Base-by-base conservation (phyloP, 768 basidiomycete genomes). In the Naematelia encephala region DNA sequence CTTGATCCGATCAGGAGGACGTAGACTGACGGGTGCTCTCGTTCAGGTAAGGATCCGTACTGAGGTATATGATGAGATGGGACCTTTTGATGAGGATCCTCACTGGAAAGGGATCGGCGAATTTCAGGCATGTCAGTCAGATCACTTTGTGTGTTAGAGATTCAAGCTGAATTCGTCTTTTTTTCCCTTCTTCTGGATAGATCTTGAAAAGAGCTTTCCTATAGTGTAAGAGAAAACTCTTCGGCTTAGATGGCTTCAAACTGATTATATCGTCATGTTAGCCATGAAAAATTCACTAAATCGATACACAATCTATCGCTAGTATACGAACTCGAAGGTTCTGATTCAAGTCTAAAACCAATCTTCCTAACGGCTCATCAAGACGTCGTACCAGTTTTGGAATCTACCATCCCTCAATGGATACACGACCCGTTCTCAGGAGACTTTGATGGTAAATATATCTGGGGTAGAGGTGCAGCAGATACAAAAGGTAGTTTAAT, bases 391-490 rank as follows among this genome's bases (percentile, higher is more conserved):
- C 86, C 86, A 1, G 86, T 87, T 4, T 80, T 84, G 27, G 80
- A 82, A 2, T 74, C 77, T 2, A 85, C 86, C 0, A 76, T 81
- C 14, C 78, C 80, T 58, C 75, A 82, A 60, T 88, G 86, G 86
- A 79, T 51, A 12, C 52, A 85, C 54, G 84, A 84, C 3, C 84
- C 86, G 3, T 87, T 83, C 65, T 84, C 83, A n/a, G 87, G 87
- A 0, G 29, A 62, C 13, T 64, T 63, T 42, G 64, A 62, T 23
- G 83, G 82, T 13, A 76, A 82, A 57, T 81, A 78, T 49, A 80
- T 91, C 19, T 89, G 87, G 87, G 89, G 89, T 5, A 82, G 89
- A 10, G 89, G 89, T 27, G 81, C 83, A 50, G 78, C 78, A 0
- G 88, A 91, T 67, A 87, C 88, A 78, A 92, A 92, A 78, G 82